Evolutionary conservation across 768 basidiomycete species (phyloP).

Genomic region (Termitomyces sp.): DNA sequence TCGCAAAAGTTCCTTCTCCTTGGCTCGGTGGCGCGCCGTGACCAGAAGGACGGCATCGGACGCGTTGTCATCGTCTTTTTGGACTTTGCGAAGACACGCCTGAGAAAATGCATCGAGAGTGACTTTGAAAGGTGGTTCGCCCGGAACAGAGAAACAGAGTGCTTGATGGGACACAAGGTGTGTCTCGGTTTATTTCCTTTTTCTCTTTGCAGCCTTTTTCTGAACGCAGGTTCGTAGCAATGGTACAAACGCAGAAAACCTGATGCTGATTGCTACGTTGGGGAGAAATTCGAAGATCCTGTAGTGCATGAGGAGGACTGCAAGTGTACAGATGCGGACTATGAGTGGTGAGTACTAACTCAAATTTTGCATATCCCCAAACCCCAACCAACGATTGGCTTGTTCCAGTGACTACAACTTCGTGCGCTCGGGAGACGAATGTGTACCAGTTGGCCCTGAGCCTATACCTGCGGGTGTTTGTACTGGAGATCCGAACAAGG

Average conservation of each 20-base stretch:
- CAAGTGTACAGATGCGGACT: conserved; percentile 81
- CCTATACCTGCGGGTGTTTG: conserved; percentile 78
- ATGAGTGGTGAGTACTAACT: conserved; percentile 69
- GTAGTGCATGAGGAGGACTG: conserved; percentile 80
- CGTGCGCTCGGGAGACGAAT: conserved; percentile 65
- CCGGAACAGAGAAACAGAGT: conserved; percentile 56
- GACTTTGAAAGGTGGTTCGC: conserved; percentile 94
- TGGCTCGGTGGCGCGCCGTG: conserved; percentile 64
- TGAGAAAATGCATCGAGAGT: conserved; percentile 56
- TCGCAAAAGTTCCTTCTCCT: conserved; percentile 94
- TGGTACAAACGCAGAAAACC: conserved; percentile 86
- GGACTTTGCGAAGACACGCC: conserved; percentile 71
- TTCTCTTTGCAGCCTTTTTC: background rate
- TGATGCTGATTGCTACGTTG: conserved; percentile 84
- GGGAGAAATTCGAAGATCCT: conserved; percentile 85
- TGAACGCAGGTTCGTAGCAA: conserved; percentile 52
- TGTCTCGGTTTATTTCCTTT: conserved; percentile 10
- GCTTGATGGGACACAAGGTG: conserved; percentile 94
- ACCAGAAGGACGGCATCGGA: conserved; percentile 46
- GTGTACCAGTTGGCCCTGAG: conserved; percentile 85
- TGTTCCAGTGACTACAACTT: conserved; percentile 80
- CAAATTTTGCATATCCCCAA: background rate
- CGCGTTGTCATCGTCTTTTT: conserved; percentile 72
- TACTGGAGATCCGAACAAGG: conserved; percentile 34
- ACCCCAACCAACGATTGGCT: background rate